Base-by-base conservation (phyloP, 768 basidiomycete species). In the Leccinum longicurvipes region DNA sequence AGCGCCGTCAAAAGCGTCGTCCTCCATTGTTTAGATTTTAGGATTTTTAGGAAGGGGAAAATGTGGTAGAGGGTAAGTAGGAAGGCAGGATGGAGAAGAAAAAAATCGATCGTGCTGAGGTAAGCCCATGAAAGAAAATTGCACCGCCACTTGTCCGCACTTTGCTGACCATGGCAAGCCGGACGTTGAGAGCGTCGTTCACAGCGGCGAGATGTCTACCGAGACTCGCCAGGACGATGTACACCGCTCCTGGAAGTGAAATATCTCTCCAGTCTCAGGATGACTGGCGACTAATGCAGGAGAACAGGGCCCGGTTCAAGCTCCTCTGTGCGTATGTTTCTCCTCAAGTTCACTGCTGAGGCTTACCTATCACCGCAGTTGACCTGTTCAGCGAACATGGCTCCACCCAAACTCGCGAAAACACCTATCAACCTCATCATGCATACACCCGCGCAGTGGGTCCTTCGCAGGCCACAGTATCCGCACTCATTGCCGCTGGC, bases 401-500 rank as follows among this genome's bases (percentile, higher is more conserved):
- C n/a, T 94, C 93, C 21, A 84, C 84, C 0, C 85, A 86, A 69
- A 84, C 75, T 48, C 75, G 83, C 7, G 76, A 84, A 19, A 89
- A 81, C 56, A 77, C 84, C 32, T 94, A 81, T 72, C 85, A 85
- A 70, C 85, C 91, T 2, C 82, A 90, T 57, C 84, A 93, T 58
- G 63, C 75, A 17, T 77, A 92, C 29, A 83, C 84, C 63, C 80
- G 80, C 57, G 88, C 91, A 24, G 65, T 74, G 1, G 66, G 76
- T 15, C 78, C 86, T 10, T 74, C 82, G 46, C 77, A 89, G 57
- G 76, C 87, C 51, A 92, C 96, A 3, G 77, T 93, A 48, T 96
- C 95, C 2, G 88, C 94, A 47, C 85, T 99, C 58, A 76, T 98
- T 42, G 95, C 97, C 1, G 80, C 94, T 14, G 93, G 93, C 24